Evolutionary conservation across 2,329 filamentous ascomycete species (phyloP).

Genomic region (Colletotrichum liaoningense): DNA sequence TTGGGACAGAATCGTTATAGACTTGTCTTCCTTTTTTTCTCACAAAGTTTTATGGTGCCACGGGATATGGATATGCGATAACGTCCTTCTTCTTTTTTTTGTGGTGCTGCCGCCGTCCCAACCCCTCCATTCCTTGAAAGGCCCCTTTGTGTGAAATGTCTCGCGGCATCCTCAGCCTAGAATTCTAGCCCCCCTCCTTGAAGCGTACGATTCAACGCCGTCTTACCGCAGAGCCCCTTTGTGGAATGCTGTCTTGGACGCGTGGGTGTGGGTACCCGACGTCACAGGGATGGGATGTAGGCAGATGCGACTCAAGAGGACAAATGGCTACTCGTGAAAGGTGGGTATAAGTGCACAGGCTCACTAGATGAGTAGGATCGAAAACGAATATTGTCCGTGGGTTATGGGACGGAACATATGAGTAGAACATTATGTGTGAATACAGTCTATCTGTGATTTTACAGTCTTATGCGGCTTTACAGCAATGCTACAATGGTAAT

Average conservation of each 20-base stretch:
- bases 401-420: not conserved
- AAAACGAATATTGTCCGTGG: not conserved
- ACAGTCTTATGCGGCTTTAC: not conserved
- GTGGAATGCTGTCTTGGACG: not conserved
- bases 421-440: not conserved
- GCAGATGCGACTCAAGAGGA: constrained; percentile 7
- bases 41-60: not conserved
- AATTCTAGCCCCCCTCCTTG: not conserved
- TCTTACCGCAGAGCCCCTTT: not conserved
- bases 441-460: not conserved
- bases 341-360: not conserved
- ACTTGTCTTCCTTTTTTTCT: constrained; percentile 19
- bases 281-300: constrained; percentile 25
- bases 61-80: not conserved
- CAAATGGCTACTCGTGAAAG: constrained; percentile 16
- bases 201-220: not conserved
- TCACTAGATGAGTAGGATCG: not conserved
- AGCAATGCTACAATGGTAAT: not conserved
- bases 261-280: constrained; percentile 2
- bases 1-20: constrained; percentile 32
- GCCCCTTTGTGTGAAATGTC: not conserved
- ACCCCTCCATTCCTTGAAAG: not conserved
- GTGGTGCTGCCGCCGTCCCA: not conserved
- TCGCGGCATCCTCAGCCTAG: not conserved
- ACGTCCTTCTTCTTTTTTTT: not conserved